phyloP scores from a whole-genome alignment of 805 yeast species.

The Saccharomyces jurei region DNA sequence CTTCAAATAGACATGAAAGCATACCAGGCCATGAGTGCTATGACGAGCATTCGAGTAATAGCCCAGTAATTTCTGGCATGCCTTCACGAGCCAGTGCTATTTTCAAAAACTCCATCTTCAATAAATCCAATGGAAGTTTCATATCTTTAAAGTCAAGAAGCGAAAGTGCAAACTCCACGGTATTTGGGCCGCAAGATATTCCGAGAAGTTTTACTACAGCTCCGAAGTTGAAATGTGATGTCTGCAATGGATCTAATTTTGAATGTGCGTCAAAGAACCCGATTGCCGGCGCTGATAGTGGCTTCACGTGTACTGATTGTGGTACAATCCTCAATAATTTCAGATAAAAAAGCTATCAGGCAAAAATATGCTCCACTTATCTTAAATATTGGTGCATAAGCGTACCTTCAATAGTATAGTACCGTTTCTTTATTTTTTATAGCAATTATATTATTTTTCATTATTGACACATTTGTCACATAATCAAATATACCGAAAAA shows the following conservation, averaged over 20 bases:
- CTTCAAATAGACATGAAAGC: neutral
- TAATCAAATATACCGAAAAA: neutral
- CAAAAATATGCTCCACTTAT: no score
- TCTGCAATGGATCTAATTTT: constrained; percentile 24
- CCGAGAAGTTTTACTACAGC: neutral
- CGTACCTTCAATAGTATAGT: neutral
- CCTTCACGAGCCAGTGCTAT: constrained; percentile 11
- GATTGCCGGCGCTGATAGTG: constrained; percentile 7
- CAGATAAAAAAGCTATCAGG: constrained; percentile 5
- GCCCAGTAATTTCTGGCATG: neutral
- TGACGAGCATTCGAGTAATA: neutral
- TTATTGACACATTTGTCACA: neutral
- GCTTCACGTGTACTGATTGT: constrained; percentile 23
- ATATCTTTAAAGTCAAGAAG: constrained; percentile 6
- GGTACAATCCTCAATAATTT: constrained; percentile 22
- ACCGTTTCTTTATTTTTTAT: neutral
- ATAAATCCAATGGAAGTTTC: constrained; percentile 12
- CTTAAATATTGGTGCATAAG: neutral
- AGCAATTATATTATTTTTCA: neutral
- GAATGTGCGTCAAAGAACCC: constrained; percentile 5
- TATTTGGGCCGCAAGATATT: neutral
- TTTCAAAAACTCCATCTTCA: constrained; percentile 10
- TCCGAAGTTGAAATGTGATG: constrained; percentile 16
- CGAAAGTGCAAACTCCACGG: constrained; percentile 3
- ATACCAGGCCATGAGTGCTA: neutral